Evolutionary conservation across 306 rosid species (phyloP).

Genomic region (Vicia villosa): DNA sequence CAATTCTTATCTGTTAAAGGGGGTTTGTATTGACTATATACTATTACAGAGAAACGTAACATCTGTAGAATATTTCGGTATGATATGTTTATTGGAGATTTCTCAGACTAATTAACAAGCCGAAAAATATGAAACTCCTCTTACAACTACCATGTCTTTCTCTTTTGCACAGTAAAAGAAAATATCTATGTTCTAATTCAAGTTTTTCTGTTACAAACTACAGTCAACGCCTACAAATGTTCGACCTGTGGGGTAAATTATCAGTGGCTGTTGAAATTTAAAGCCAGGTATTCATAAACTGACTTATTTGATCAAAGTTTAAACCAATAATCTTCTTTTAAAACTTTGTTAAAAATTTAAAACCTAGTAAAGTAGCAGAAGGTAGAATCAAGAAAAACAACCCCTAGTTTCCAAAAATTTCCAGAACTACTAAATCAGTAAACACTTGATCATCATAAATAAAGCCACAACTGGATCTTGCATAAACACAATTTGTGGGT

Average conservation of each 20-base stretch:
- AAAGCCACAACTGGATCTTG: constrained; percentile 4
- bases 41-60: background rate
- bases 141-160: constrained; percentile 11
- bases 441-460: background rate
- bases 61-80: background rate
- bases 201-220: constrained; percentile 1
- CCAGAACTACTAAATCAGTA: no score
- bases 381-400: no score
- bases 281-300: constrained; percentile 29
- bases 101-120: no score
- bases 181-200: background rate
- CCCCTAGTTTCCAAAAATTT: no score
- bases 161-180: constrained; percentile 15
- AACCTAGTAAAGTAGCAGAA: no score
- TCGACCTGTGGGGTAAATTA: background rate
- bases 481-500: constrained; percentile 12
- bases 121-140: no score
- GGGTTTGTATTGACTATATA: background rate
- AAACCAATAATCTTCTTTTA: no score
- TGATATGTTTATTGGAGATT: no score
- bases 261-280: background rate
- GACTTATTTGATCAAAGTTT: background rate
- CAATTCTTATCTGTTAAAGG: background rate
- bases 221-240: background rate
- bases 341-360: no score